phyloP scores from a whole-genome alignment of 345 rosid genomes.

The Syzygium grande region DNA sequence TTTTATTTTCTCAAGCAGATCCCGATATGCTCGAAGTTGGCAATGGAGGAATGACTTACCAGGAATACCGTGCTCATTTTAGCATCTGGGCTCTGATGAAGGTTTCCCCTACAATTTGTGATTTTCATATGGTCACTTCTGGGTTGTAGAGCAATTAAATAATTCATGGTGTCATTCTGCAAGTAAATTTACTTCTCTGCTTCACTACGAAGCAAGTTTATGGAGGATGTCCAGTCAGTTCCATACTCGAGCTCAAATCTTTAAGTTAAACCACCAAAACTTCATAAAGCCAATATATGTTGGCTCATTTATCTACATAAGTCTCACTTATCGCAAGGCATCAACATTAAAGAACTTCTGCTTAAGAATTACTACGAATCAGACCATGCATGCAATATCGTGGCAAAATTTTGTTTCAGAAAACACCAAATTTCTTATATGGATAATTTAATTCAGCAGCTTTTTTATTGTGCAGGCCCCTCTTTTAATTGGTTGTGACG shows the following conservation, averaged over 20 bases:
- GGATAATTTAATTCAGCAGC: neutral
- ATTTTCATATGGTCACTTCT: neutral
- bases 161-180: neutral
- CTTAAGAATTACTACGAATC: neutral
- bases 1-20: slow-evolving; percentile 28
- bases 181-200: neutral
- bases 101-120: slow-evolving; percentile 22
- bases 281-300: neutral
- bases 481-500: slow-evolving; percentile 89
- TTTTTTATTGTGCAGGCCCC: slow-evolving; percentile 59
- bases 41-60: slow-evolving; percentile 90
- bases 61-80: slow-evolving; percentile 89
- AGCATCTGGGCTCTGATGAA: slow-evolving; percentile 99
- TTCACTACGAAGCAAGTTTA: neutral
- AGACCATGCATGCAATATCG: neutral
- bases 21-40: slow-evolving; percentile 99
- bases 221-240: neutral
- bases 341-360: neutral
- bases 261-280: neutral
- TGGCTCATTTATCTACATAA: neutral
- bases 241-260: neutral
- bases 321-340: neutral
- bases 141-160: neutral
- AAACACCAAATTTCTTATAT: neutral
- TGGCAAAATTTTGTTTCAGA: neutral